A percentile compares a stretch with the other conserved stretches of the same genome.
Evolutionary conservation across 2,329 filamentous ascomycete species (phyloP).

Genomic region (Hypoxylon sp.): DNA sequence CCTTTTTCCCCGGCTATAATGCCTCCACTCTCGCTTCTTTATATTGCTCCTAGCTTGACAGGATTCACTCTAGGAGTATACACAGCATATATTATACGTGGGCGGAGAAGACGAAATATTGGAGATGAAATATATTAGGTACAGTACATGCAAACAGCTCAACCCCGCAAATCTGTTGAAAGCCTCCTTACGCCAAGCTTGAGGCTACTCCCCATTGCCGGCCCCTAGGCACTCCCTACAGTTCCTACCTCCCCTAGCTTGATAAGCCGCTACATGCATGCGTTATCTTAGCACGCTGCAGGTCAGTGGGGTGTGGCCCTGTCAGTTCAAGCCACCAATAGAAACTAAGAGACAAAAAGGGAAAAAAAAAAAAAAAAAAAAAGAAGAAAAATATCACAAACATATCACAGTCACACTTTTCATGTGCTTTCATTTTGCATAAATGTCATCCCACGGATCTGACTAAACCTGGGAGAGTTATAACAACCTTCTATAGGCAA

Average conservation of each 20-base stretch:
- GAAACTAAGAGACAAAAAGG: constrained; percentile 20
- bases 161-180: constrained; percentile 15
- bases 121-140: too few relatives aligned
- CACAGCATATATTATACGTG: too few relatives aligned
- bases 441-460: neutral
- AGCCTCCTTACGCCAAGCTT: constrained; percentile 21
- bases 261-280: neutral
- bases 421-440: constrained; percentile 5
- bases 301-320: constrained; percentile 7
- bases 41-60: too few relatives aligned
- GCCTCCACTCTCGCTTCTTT: too few relatives aligned
- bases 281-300: constrained; percentile 13
- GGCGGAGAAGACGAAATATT: neutral
- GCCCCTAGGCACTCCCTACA: too few relatives aligned
- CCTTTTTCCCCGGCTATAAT: too few relatives aligned
- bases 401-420: constrained; percentile 3
- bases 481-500: neutral
- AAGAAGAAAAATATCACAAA: constrained; percentile 2
- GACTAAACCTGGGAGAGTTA: constrained; percentile 2
- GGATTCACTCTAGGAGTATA: too few relatives aligned
- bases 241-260: constrained; percentile 21
- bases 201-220: constrained; percentile 30
- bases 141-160: neutral
- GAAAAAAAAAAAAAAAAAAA: constrained; percentile 11
- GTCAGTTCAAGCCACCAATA: constrained; percentile 13